Evolutionary conservation across 2,329 filamentous ascomycete genomes (phyloP), one percentile per base, ranked within the genome.

Genomic region (Ilyonectria destructans): DNA sequence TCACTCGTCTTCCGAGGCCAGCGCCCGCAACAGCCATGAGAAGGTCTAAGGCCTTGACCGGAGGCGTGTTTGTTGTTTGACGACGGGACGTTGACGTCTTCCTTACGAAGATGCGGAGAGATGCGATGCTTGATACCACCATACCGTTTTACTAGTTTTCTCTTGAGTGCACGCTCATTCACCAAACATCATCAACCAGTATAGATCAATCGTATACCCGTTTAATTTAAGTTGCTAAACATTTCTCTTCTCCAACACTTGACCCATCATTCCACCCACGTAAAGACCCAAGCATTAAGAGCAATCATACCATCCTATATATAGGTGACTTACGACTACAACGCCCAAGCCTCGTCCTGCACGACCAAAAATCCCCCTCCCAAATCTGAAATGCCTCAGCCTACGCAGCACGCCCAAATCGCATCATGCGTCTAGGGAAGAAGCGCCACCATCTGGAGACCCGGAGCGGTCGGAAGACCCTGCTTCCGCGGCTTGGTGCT

Each of bases 11-110:
- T 69, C 72, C 37, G 73, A 73, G 68, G 59, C 45, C 21, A 67
- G 77, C 69, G 49, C 75, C n/a, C 69, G 75, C 40, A 76, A 73
- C 52, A 74, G 75, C 37, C 71, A 75, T 6, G 80, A 81, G 70
- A 81, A 81, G 77, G 68, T 69, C 10, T 70, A 66, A 48, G 35
- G 15, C 7, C 21, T 35, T 67, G 29, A 7, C 15, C 7, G 40
- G 40, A n/a, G 15, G 40, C 17, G 40, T 43, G 15, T n/a, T n/a
- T 43, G 40, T n/a, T 54, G 19, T 12, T 55, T 12, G 9, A 15
- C 31, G 15, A 19, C 12, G 37, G 46, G 58, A 17, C 40, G 40
- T 43, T 43, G 48, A 29, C 43, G 52, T 21, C 33, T 19, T 19
- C 40, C 21, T 40, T 52, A 33, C 35, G 23, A 58, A 29, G 46